Base-by-base conservation (phyloP, 1,284 basidiomycete species). In the Ustilago bromivora region DNA sequence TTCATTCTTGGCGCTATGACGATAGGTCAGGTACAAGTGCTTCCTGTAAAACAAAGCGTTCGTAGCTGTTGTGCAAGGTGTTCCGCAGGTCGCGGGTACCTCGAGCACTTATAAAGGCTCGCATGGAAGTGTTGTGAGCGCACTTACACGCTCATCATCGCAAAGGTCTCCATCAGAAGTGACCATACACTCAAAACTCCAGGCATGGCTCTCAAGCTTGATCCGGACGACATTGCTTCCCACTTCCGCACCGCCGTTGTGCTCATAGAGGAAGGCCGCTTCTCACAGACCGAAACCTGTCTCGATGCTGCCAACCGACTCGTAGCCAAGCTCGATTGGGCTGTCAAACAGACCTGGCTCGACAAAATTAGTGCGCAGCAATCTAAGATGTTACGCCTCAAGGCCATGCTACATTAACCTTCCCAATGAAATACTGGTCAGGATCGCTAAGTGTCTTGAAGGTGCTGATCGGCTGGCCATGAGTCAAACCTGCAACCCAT, bases 401-500 rank as follows among this genome's bases (percentile, higher is more conserved):
- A 17, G 23, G 15, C 13, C 40, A 15, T 17, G 40, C 40, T 6
- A 17, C 13, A 41, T 41, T 4, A 13, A 17, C 17, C 11, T 41
- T 15, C 51, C 51, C 10, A 53, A 53, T 15, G 51, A 53, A 32
- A 10, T 53, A 15, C 32, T 53, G 11, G 32, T n/a, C 51, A 53
- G 51, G 17, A 32, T 53, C 8, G 51, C 51, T 23, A 28, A 53
- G 17, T 53, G 32, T 6, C 51, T 53, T 8, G 51, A 53, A 6
- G 51, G 32, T 17, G 51, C 8, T 17, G 51, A 23, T 9, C 51
- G 51, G 17, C 31, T 35, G 4, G 32, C 31, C 51, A 53, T 53
- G 51, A 34, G 32, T 53, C 51, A 53, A 35, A 53, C 32, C 6
- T 53, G 51, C 32, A 53, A 13, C 28, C 32, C 51, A 13, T 53